Evolutionary conservation across 2,329 filamentous ascomycete genomes (phyloP), one percentile per base, ranked within the genome.

Genomic region (Ophiobolus disseminans): DNA sequence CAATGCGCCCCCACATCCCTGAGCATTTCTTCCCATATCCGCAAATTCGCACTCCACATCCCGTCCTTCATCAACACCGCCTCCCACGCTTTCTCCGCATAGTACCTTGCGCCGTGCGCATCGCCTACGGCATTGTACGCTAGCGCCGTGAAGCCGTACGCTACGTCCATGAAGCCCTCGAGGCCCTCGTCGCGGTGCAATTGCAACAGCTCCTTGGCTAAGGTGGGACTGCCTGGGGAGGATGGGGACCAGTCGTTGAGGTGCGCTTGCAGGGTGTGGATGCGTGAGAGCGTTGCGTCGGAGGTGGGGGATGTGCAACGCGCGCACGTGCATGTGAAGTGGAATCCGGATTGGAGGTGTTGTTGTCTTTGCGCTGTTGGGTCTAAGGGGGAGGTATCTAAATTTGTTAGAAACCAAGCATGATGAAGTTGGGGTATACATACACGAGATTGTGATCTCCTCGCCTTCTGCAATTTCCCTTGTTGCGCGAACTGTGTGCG

Each of bases 391-490:
- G 69, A 70, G 11, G 73, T 70, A 32, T 77, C 66, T 69, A 37
- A 3, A 31, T 46, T 11, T 10, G 11, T 21, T n/a, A n/a, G 7
- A 5, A 13, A 1, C 17, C 10, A 20, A 32, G 10, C 17, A 32
- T 13, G 41, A n/a, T 26, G 22, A 19, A 13, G 14, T 2, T 14
- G 3, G 17, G 10, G 35, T 22, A 10, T 5, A 31, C 43, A 23
- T 60, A 68, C 64, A 78, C n/a, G 74, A 69, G 19, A 77, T 75
- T 0, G 65, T 73, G 5, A 78, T 72, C 49, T 78, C 75, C 38
- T 75, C 73, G 10, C 68, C 73, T 16, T 55, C 14, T 10, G 48
- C 50, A 19, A 75, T 67, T 3, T 64, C 60, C 16, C 74, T 54
- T 1, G 69, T 70, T 1, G 68, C 72, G 34, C 69, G 67, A 0